These are phyloP conservation scores for Phytophthora capsici DNA, from an alignment of 352 stramenopile genomes.

Conservation along the genomic window DNA sequence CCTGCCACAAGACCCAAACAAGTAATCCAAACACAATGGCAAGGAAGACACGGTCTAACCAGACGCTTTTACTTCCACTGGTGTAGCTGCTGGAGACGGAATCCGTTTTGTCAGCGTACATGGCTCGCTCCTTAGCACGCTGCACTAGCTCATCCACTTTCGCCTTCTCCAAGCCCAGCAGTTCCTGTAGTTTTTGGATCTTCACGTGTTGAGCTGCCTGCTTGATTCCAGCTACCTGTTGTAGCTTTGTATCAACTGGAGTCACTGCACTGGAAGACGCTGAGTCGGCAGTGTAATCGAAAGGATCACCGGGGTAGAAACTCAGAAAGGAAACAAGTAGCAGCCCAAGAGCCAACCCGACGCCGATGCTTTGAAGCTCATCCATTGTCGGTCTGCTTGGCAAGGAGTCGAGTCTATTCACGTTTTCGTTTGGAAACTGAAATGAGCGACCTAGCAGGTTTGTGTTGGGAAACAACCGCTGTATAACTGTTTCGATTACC, in stretches of 20 bases:
- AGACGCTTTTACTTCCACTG: conserved; percentile 40
- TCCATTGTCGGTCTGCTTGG: conserved; percentile 36
- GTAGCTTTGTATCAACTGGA: background rate
- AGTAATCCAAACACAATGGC: conserved; percentile 42
- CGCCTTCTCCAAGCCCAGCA: conserved; percentile 58
- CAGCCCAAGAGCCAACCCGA: conserved; percentile 52
- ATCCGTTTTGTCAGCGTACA: conserved; percentile 18
- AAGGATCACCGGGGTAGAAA: conserved; percentile 64
- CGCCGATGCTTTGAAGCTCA: conserved; percentile 45
- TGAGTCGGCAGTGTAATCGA: conserved; percentile 47
- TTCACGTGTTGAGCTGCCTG: conserved; percentile 40
- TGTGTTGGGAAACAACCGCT: too few species aligned
- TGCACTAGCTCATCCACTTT: conserved; percentile 50
- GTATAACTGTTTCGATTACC: background rate
- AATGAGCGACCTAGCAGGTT: too few species aligned
- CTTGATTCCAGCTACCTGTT: conserved; percentile 40
- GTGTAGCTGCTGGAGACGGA: conserved; percentile 3
- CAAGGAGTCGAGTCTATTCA: conserved; percentile 6
- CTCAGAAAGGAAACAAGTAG: conserved; percentile 49
- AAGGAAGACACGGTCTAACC: conserved; percentile 58
- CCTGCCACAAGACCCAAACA: conserved; percentile 49
- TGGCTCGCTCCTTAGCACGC: conserved; percentile 43
- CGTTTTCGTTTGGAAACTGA: background rate
- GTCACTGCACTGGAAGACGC: background rate
- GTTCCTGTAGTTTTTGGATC: conserved; percentile 62